A percentile compares a stretch with the other conserved stretches of the same genome.
These are phyloP conservation scores for Calamus simplicifolius DNA, from an alignment of 176 grass and related monocot genomes.

Conservation along the genomic window DNA sequence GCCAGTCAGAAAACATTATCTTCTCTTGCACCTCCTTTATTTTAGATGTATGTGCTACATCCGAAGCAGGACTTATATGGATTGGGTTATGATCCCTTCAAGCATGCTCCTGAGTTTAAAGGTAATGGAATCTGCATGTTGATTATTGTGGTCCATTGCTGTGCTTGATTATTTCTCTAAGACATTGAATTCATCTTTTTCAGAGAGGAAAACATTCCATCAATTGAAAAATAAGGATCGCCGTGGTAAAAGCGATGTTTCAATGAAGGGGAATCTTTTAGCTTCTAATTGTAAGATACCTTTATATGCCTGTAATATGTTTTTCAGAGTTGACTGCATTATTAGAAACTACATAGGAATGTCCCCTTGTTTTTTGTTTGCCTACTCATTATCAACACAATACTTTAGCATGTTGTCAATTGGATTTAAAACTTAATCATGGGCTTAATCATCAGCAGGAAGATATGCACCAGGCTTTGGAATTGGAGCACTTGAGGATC, in stretches of 20 bases:
- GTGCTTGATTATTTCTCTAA: neutral
- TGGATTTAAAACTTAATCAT: constrained; percentile 15
- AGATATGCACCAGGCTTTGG: constrained; percentile 88
- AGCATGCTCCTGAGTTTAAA: constrained; percentile 91
- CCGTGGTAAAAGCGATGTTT: constrained; percentile 40
- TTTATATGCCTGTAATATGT: neutral
- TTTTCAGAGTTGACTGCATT: too few species aligned
- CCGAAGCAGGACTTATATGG: constrained; percentile 92
- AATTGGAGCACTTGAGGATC: constrained; percentile 94
- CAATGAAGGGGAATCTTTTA: constrained; percentile 43
- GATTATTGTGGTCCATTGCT: neutral
- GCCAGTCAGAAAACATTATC: too few species aligned
- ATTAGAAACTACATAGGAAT: too few species aligned
- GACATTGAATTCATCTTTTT: constrained; percentile 18
- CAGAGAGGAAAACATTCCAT: constrained; percentile 70
- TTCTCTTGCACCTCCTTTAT: constrained; percentile 21
- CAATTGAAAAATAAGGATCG: constrained; percentile 36
- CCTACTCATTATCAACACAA: too few species aligned
- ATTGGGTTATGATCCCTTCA: constrained; percentile 95
- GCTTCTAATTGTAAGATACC: constrained; percentile 68
- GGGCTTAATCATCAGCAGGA: constrained; percentile 55
- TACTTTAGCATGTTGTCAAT: neutral
- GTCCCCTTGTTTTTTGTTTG: too few species aligned
- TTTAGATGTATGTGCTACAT: constrained; percentile 70
- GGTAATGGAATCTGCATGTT: constrained; percentile 28